Evolutionary conservation across 805 yeast species (phyloP).

Genomic region (Maudiozyma saulgeensis): DNA sequence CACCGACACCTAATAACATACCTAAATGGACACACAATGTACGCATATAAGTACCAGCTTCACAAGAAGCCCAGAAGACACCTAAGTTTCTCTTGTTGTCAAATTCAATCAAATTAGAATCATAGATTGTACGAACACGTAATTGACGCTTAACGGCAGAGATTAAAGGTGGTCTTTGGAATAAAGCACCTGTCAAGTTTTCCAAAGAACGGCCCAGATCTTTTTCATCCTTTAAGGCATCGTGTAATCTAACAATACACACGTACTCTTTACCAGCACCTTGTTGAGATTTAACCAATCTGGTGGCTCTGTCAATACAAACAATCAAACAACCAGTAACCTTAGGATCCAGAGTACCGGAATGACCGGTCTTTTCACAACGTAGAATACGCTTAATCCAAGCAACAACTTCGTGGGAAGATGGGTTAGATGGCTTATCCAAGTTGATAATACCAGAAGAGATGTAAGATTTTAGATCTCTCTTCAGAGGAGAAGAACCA

Average conservation of each 20-base stretch:
- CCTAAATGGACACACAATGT: slow-evolving; percentile 98
- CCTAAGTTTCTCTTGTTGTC: slow-evolving; percentile 91
- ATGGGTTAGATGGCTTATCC: slow-evolving; percentile 97
- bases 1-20: slow-evolving; percentile 97
- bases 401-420: slow-evolving; percentile 98
- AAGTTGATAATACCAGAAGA: slow-evolving; percentile 94
- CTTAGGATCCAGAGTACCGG: slow-evolving; percentile 97
- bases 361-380: slow-evolving; percentile 96
- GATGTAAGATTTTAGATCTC: slow-evolving; percentile 84
- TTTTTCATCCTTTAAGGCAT: slow-evolving; percentile 81
- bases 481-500: slow-evolving; percentile 88
- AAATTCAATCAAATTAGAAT: slow-evolving; percentile 88
- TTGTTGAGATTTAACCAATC: slow-evolving; percentile 96
- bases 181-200: slow-evolving; percentile 94
- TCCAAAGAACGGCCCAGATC: slow-evolving; percentile 82
- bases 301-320: slow-evolving; percentile 95
- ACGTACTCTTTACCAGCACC: slow-evolving; percentile 99
- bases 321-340: slow-evolving; percentile 98
- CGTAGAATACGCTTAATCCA: slow-evolving; percentile 96
- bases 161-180: slow-evolving; percentile 98
- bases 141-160: slow-evolving; percentile 98
- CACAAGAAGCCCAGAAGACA: slow-evolving; percentile 99
- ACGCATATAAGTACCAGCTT: slow-evolving; percentile 99
- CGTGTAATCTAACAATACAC: slow-evolving; percentile 93
- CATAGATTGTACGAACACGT: slow-evolving; percentile 96